Evolutionary conservation across 495 filamentous ascomycete species (phyloP).

Genomic region (Rhizodiscina lignyota): DNA sequence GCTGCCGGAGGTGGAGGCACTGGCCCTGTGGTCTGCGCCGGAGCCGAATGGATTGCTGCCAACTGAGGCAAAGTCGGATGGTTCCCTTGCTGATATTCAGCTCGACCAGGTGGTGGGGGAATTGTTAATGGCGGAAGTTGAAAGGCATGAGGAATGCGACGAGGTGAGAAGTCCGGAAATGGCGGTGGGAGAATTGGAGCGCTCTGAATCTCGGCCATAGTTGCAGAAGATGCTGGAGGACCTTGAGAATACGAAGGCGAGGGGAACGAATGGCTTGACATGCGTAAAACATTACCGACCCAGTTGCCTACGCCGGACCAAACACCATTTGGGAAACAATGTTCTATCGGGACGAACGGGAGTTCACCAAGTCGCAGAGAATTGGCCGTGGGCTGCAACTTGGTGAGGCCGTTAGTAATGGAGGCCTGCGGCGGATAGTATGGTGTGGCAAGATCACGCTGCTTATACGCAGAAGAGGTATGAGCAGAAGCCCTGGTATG

Average conservation of each 20-base stretch:
- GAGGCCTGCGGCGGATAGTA: too few species aligned
- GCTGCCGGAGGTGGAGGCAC: constrained; percentile 1
- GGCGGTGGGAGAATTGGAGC: constrained; percentile 13
- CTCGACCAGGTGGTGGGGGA: constrained; percentile 10
- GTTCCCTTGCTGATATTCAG: constrained; percentile 12
- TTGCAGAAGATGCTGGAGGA: constrained; percentile 4
- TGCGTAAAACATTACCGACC: constrained; percentile 19
- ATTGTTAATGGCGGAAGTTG: constrained; percentile 15
- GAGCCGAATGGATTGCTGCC: constrained; percentile 13
- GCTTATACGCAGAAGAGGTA: too few species aligned
- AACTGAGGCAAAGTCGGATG: constrained; percentile 10
- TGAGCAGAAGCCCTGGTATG: too few species aligned
- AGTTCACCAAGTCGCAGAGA: too few species aligned
- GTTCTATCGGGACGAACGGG: too few species aligned
- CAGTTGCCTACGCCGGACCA: constrained; percentile 12
- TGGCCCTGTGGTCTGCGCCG: not conserved
- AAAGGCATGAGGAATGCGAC: constrained; percentile 12
- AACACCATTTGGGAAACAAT: constrained; percentile 13
- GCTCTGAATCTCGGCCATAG: constrained; percentile 21
- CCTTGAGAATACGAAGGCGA: constrained; percentile 16
- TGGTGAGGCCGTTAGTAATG: too few species aligned
- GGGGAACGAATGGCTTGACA: constrained; percentile 19
- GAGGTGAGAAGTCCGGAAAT: constrained; percentile 11
- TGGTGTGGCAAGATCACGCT: too few species aligned
- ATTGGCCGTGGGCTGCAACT: too few species aligned